These are phyloP conservation scores for Coprinopsis sp. DNA, from an alignment of 768 basidiomycete species.

Conservation along the genomic window DNA sequence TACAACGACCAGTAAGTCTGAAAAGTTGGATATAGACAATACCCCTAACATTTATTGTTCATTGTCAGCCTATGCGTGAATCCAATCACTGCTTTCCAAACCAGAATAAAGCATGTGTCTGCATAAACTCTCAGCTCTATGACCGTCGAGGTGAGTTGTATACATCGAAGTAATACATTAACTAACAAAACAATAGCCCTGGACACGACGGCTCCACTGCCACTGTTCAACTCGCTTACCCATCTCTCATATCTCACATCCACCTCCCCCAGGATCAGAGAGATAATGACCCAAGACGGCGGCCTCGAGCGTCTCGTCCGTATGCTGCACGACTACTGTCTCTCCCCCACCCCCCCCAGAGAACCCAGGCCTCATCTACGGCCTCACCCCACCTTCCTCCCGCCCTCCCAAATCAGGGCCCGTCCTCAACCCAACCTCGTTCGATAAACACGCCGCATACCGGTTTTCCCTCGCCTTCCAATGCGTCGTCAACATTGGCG, in stretches of 20 bases:
- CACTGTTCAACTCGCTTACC: slow-evolving; percentile 81
- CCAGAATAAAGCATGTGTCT: slow-evolving; percentile 93
- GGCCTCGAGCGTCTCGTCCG: slow-evolving; percentile 93
- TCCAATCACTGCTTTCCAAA: slow-evolving; percentile 93
- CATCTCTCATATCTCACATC: slow-evolving; percentile 96
- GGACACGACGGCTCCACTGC: slow-evolving; percentile 46
- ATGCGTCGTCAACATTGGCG: slow-evolving; percentile 95
- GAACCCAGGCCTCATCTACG: slow-evolving; percentile 71
- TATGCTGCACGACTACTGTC: slow-evolving; percentile 85
- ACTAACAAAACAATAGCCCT: slow-evolving; percentile 32
- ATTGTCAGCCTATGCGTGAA: slow-evolving; percentile 65
- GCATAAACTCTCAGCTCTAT: slow-evolving; percentile 91
- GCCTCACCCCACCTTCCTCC: slow-evolving; percentile 62
- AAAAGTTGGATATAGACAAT: neutral
- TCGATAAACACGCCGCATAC: slow-evolving; percentile 82
- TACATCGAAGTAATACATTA: neutral
- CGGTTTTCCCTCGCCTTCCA: slow-evolving; percentile 93
- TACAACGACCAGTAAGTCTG: neutral
- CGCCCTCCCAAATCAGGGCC: slow-evolving; percentile 53
- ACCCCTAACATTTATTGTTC: neutral
- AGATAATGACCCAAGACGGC: slow-evolving; percentile 97
- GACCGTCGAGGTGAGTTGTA: slow-evolving; percentile 80
- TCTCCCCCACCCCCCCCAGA: slow-evolving; percentile 79
- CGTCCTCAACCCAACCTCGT: slow-evolving; percentile 60
- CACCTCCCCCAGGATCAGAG: slow-evolving; percentile 94